Percentiles rank a stretch among this genome's conserved stretches.
These are phyloP conservation scores for Echium plantagineum DNA, from an alignment of 257 asterid genomes.

Conservation along the genomic window DNA sequence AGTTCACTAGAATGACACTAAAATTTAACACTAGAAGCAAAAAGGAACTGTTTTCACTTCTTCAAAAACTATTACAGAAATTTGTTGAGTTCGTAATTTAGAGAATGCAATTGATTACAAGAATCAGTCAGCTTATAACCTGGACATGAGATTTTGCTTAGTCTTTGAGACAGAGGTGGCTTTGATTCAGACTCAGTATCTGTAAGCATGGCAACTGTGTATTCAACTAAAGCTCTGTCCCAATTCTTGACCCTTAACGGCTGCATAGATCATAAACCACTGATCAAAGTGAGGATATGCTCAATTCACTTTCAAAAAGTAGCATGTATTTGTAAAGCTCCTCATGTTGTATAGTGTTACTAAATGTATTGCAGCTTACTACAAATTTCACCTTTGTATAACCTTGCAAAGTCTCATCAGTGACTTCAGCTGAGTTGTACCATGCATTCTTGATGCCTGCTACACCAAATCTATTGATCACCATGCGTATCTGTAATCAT, in stretches of 20 bases:
- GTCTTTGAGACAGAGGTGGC: constrained; percentile 43
- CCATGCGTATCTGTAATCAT: constrained; percentile 57
- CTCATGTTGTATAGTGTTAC: background rate
- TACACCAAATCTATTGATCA: constrained; percentile 60
- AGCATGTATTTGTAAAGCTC: too few species aligned
- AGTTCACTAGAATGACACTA: background rate
- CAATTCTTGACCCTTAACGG: constrained; percentile 83
- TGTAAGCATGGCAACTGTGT: constrained; percentile 64
- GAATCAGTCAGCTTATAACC: constrained; percentile 27
- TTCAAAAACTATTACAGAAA: background rate
- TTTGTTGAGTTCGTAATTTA: background rate
- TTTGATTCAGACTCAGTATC: constrained; percentile 43
- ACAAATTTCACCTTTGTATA: constrained; percentile 57
- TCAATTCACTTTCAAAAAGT: background rate
- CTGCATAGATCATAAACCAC: constrained; percentile 34
- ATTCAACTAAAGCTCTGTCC: constrained; percentile 84
- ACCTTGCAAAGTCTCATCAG: constrained; percentile 70
- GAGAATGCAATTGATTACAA: constrained; percentile 7
- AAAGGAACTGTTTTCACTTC: background rate
- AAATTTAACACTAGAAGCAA: too few species aligned
- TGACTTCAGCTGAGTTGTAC: constrained; percentile 72
- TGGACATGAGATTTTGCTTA: constrained; percentile 75
- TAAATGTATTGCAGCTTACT: background rate
- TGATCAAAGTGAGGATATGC: constrained; percentile 4
- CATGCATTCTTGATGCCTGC: constrained; percentile 60